Evolutionary conservation across 805 yeast species (phyloP).

Genomic region (Hanseniaspora nectarophila): DNA sequence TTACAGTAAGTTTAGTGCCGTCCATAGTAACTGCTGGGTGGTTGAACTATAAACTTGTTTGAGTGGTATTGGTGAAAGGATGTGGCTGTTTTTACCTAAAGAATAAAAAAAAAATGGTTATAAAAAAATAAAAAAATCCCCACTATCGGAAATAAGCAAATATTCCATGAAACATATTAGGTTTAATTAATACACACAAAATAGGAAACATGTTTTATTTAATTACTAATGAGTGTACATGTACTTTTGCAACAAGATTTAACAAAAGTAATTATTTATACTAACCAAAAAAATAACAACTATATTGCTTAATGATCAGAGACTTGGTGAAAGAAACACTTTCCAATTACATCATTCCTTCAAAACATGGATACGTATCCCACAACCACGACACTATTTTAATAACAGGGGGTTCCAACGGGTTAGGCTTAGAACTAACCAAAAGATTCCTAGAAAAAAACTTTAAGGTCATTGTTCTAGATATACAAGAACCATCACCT

Average conservation of each 20-base stretch:
- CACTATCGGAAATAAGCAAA: not conserved
- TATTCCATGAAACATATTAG: not conserved
- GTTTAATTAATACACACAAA: constrained; percentile 3
- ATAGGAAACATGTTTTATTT: too few species aligned
- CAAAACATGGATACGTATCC: constrained; percentile 35
- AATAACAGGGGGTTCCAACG: constrained; percentile 75
- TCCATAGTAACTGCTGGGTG: not conserved
- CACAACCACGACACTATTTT: constrained; percentile 45
- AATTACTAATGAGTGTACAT: too few species aligned
- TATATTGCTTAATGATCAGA: not conserved
- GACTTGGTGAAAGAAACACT: constrained; percentile 8
- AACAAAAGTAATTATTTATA: too few species aligned
- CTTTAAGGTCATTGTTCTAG: constrained; percentile 54
- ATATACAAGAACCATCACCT: constrained; percentile 29
- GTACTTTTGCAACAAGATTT: too few species aligned
- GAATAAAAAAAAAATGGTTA: too few species aligned
- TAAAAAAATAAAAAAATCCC: too few species aligned
- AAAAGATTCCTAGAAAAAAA: constrained; percentile 32
- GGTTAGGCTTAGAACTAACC: constrained; percentile 62
- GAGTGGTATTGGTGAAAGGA: too few species aligned
- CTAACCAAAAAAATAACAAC: not conserved
- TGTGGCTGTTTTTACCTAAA: too few species aligned
- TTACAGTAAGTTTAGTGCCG: too few species aligned
- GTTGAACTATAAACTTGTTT: not conserved
- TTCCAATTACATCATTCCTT: constrained; percentile 39